Percentiles rank a stretch among this genome's conserved stretches.
Conservation (phyloP, 2,329 filamentous ascomycete genomes). For the Monosporascus sp. region DNA sequence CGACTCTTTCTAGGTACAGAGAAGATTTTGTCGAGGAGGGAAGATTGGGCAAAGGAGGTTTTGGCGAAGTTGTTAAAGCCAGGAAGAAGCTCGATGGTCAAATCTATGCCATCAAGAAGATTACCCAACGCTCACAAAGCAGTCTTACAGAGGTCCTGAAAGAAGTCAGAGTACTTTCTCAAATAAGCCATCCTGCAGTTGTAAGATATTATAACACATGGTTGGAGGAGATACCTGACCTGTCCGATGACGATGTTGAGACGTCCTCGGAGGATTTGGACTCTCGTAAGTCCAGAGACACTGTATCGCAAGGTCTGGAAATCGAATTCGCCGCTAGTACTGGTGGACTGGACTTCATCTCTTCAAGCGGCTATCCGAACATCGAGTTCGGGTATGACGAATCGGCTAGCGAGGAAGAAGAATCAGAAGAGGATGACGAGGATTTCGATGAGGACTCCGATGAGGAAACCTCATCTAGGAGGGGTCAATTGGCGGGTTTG, state of each 20-base stretch:
- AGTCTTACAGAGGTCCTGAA: slow-evolving; percentile 78
- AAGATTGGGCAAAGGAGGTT: slow-evolving; percentile 85
- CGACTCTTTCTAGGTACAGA: slow-evolving; percentile 66
- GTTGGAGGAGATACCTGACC: slow-evolving; percentile 67
- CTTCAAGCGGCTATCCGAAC: slow-evolving; percentile 65
- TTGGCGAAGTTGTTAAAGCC: slow-evolving; percentile 93
- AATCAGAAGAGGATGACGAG: slow-evolving; percentile 32
- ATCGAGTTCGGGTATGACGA: slow-evolving; percentile 73
- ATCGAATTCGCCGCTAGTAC: slow-evolving; percentile 67
- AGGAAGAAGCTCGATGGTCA: slow-evolving; percentile 90
- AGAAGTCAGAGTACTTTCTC: slow-evolving; percentile 84
- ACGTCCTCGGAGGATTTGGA: slow-evolving; percentile 41
- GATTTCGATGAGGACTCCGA: slow-evolving; percentile 35
- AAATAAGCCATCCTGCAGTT: slow-evolving; percentile 79
- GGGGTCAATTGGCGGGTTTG: slow-evolving; percentile 40
- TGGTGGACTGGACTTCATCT: slow-evolving; percentile 87
- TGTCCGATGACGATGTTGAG: slow-evolving; percentile 51
- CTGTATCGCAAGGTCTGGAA: slow-evolving; percentile 34
- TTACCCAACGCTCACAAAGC: slow-evolving; percentile 73
- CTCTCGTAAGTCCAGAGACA: slow-evolving; percentile 33
- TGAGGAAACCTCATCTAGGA: slow-evolving; percentile 40
- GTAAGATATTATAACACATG: slow-evolving; percentile 95
- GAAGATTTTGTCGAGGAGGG: slow-evolving; percentile 90
- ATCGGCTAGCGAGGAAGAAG: slow-evolving; percentile 31
- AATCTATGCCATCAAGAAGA: slow-evolving; percentile 95